Conservation (phyloP, 2,329 filamentous ascomycete species). For the Ophioceras dolichostomum region DNA sequence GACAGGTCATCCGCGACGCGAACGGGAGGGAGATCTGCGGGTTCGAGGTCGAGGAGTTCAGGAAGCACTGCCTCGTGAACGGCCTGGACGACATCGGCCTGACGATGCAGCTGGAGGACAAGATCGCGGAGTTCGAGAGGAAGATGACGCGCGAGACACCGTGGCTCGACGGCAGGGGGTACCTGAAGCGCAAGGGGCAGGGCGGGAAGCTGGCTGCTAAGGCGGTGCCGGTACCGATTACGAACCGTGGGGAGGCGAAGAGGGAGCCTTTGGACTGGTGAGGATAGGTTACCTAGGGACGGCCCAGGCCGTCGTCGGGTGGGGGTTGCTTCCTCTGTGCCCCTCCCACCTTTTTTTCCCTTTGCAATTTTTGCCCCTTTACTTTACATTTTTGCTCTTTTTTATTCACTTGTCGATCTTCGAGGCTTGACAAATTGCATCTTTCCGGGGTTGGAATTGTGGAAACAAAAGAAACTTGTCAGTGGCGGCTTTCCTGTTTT, state of each 20-base stretch:
- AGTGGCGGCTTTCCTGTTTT: too few relatives aligned
- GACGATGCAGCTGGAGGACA: conserved; percentile 83
- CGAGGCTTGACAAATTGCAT: too few relatives aligned
- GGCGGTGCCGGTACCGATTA: conserved; percentile 65
- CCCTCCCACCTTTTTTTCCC: too few relatives aligned
- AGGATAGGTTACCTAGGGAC: too few relatives aligned
- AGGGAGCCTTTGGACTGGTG: conserved; percentile 87
- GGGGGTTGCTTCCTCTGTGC: too few relatives aligned
- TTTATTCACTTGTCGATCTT: too few relatives aligned
- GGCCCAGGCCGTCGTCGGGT: too few relatives aligned
- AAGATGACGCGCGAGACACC: conserved; percentile 68
- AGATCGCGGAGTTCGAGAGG: conserved; percentile 74
- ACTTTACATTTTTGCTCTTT: too few relatives aligned
- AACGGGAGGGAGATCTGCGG: conserved; percentile 59
- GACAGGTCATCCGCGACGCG: conserved; percentile 69
- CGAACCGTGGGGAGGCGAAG: conserved; percentile 75
- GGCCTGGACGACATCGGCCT: conserved; percentile 92
- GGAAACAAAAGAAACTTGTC: too few relatives aligned
- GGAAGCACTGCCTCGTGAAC: conserved; percentile 88
- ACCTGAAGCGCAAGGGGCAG: conserved; percentile 50
- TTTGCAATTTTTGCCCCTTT: too few relatives aligned
- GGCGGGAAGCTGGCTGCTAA: conserved; percentile 44
- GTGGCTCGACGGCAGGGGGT: conserved; percentile 82
- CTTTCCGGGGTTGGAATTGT: too few relatives aligned
- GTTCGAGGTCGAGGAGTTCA: conserved; percentile 87